These are phyloP conservation scores for Cutaneotrichosporon arboriforme DNA, from an alignment of 1,284 basidiomycete species.

Conservation along the genomic window DNA sequence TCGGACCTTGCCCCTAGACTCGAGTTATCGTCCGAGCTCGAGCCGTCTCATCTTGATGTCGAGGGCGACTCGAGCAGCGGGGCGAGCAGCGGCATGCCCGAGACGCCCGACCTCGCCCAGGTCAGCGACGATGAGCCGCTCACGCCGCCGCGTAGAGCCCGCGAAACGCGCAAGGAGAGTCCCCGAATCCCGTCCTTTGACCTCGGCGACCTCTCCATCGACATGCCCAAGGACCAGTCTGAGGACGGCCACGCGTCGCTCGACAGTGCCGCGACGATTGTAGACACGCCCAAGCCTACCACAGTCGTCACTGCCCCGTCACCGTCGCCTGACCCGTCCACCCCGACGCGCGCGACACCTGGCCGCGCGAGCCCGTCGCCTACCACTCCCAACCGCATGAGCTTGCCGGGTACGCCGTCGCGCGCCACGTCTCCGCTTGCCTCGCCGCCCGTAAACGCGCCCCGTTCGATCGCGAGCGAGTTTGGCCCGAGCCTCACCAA, in stretches of 20 bases:
- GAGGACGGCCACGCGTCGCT: neutral
- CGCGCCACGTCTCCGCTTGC: conserved; percentile 10
- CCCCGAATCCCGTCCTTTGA: conserved; percentile 44
- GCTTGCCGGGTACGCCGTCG: conserved; percentile 1
- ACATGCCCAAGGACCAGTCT: conserved; percentile 2
- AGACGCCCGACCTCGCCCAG: neutral
- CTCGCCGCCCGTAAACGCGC: conserved; percentile 8
- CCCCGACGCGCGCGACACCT: neutral
- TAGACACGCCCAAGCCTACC: conserved; percentile 5
- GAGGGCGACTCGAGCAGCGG: neutral
- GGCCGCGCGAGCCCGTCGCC: neutral
- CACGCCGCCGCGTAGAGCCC: conserved; percentile 26
- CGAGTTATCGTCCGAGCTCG: conserved; percentile 2
- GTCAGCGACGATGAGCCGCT: conserved; percentile 26
- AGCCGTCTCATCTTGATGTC: neutral
- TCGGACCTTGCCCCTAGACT: conserved; percentile 1
- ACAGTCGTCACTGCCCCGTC: conserved; percentile 3
- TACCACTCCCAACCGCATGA: neutral
- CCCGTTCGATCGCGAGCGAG: conserved; percentile 2
- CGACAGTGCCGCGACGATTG: neutral
- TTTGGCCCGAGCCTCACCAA: conserved; percentile 7
- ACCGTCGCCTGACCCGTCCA: neutral
- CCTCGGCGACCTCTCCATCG: conserved; percentile 28
- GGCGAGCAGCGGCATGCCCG: neutral
- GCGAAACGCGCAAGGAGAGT: conserved; percentile 21